phyloP scores from a whole-genome alignment of 2,329 filamentous ascomycete genomes.

The Nemania bipapillata region DNA sequence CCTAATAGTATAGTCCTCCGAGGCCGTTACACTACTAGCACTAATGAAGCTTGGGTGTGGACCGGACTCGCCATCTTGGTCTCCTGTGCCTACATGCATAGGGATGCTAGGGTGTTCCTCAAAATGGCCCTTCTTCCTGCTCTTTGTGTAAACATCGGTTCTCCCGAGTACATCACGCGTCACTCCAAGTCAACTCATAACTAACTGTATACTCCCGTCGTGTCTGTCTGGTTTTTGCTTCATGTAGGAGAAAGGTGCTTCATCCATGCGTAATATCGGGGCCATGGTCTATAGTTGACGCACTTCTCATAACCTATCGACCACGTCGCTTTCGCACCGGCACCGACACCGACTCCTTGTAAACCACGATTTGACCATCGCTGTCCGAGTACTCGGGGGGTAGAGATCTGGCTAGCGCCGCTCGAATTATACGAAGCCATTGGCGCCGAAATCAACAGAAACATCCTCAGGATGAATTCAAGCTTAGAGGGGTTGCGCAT shows the following conservation, averaged over 20 bases:
- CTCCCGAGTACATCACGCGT: slow-evolving; percentile 18
- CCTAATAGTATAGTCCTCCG: slow-evolving; percentile 37
- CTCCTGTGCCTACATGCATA: slow-evolving; percentile 30
- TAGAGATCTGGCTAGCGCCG: slow-evolving; percentile 8
- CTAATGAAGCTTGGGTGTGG: slow-evolving; percentile 29
- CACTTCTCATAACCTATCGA: slow-evolving; percentile 17
- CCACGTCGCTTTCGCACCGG: slow-evolving; percentile 20
- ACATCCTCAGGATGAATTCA: slow-evolving; percentile 31
- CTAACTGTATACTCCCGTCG: slow-evolving; percentile 24
- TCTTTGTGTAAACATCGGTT: slow-evolving; percentile 33
- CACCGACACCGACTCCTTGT: no score
- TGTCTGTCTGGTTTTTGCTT: slow-evolving; percentile 35
- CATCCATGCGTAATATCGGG: slow-evolving; percentile 41
- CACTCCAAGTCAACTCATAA: slow-evolving; percentile 18
- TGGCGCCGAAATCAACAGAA: slow-evolving; percentile 15
- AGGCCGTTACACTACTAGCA: slow-evolving; percentile 31
- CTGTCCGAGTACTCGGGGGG: slow-evolving; percentile 2
- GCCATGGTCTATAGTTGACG: slow-evolving; percentile 36
- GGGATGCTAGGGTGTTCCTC: slow-evolving; percentile 33
- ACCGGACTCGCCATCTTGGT: slow-evolving; percentile 30
- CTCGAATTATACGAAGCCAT: slow-evolving; percentile 3
- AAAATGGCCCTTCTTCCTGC: slow-evolving; percentile 35
- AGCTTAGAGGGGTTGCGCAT: slow-evolving; percentile 52
- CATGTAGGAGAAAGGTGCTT: slow-evolving; percentile 45
- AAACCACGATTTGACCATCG: slow-evolving; percentile 3